Percentiles rank a stretch among this genome's conserved stretches.
These are phyloP conservation scores for Curvularia sp. DNA, from an alignment of 2,329 filamentous ascomycete species.

Conservation along the genomic window DNA sequence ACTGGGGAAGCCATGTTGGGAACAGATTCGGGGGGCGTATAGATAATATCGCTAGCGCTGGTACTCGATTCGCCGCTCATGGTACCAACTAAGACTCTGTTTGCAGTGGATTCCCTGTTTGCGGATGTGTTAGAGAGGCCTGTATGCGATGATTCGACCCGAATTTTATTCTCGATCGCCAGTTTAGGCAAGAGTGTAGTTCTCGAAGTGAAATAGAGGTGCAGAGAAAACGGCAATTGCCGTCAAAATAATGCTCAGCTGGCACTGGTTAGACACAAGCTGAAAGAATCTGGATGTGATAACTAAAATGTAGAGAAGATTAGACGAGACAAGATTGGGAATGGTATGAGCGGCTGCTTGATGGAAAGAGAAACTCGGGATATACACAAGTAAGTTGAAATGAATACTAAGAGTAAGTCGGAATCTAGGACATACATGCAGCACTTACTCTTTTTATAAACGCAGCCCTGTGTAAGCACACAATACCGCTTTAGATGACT, in stretches of 20 bases:
- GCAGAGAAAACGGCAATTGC: background rate
- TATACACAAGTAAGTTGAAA: background rate
- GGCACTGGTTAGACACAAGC: background rate
- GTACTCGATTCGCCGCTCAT: background rate
- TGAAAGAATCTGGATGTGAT: background rate
- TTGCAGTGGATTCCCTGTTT: background rate
- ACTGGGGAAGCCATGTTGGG: constrained; percentile 8
- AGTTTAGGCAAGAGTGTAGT: background rate
- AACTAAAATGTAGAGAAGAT: background rate
- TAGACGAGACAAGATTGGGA: background rate
- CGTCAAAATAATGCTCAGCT: background rate
- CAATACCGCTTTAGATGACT: no score
- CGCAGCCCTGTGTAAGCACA: background rate
- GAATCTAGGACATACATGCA: background rate
- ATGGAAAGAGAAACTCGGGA: background rate
- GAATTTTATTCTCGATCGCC: background rate
- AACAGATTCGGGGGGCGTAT: constrained; percentile 10
- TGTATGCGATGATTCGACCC: background rate
- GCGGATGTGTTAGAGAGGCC: background rate
- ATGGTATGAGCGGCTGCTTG: background rate
- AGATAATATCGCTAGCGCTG: constrained; percentile 10
- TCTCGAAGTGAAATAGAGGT: background rate
- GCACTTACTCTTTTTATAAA: background rate
- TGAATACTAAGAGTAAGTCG: background rate
- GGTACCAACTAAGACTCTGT: background rate